phyloP scores from a whole-genome alignment of 2,329 filamentous ascomycete genomes.

The Aspergillus fructus region DNA sequence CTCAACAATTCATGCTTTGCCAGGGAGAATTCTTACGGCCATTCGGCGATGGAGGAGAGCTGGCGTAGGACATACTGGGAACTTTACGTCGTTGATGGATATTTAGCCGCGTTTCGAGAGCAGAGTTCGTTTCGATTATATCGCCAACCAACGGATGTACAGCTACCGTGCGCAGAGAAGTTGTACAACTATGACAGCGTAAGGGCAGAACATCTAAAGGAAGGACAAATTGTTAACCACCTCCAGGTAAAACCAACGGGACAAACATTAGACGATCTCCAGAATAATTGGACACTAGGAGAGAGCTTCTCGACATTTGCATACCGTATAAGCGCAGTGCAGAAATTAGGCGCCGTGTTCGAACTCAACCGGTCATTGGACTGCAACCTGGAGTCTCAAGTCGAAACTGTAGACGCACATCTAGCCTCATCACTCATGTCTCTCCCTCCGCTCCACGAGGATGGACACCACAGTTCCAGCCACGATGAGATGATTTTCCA shows the following conservation, averaged over 20 bases:
- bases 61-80: slow-evolving; percentile 88
- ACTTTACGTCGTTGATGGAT: slow-evolving; percentile 70
- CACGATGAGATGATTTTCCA: slow-evolving; percentile 60
- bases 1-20: slow-evolving; percentile 66
- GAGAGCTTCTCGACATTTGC: slow-evolving; percentile 69
- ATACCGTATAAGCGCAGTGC: slow-evolving; percentile 73
- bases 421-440: slow-evolving; percentile 64
- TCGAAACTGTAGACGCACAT: slow-evolving; percentile 56
- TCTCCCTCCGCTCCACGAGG: slow-evolving; percentile 65
- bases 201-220: background rate
- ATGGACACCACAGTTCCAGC: slow-evolving; percentile 63
- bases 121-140: slow-evolving; percentile 18
- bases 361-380: slow-evolving; percentile 24
- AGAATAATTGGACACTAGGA: slow-evolving; percentile 64
- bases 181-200: slow-evolving; percentile 40
- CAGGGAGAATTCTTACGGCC: slow-evolving; percentile 43
- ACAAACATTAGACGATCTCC: slow-evolving; percentile 50
- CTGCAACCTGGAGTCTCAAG: slow-evolving; percentile 22
- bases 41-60: slow-evolving; percentile 70
- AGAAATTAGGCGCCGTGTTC: slow-evolving; percentile 72
- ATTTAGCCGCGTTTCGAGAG: slow-evolving; percentile 66
- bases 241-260: slow-evolving; percentile 52
- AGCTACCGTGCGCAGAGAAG: slow-evolving; percentile 72
- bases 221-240: slow-evolving; percentile 25
- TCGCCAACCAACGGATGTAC: slow-evolving; percentile 59